A percentile compares a stretch with the other conserved stretches of the same genome.
Conservation (phyloP, 306 rosid species). For the Glycine soja region DNA sequence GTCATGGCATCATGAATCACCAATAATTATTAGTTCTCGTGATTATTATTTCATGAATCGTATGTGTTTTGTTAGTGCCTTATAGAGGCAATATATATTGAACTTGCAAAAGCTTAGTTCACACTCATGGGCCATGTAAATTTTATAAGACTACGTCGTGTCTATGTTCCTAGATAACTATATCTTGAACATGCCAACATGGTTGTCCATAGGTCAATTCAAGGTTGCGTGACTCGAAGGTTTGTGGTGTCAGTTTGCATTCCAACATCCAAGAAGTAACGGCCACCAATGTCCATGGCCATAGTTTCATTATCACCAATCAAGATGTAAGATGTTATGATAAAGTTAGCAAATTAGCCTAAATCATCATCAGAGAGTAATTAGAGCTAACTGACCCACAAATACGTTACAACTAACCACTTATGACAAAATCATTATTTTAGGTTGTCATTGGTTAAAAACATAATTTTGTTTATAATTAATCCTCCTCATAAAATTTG, state of each 20-base stretch:
- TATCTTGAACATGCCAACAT: neutral
- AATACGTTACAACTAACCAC: neutral
- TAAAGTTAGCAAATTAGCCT: neutral
- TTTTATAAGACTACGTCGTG: neutral
- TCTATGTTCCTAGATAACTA: neutral
- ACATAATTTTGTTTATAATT: no score
- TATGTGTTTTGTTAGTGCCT: neutral
- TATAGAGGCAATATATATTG: neutral
- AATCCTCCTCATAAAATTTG: no score
- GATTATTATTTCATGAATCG: constrained; percentile 5
- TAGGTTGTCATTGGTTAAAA: no score
- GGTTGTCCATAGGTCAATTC: constrained; percentile 43
- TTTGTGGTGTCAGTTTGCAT: constrained; percentile 9
- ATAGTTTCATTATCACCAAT: constrained; percentile 33
- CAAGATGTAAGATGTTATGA: neutral
- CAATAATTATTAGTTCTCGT: constrained; percentile 38
- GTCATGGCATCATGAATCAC: constrained; percentile 36
- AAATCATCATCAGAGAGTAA: constrained; percentile 5
- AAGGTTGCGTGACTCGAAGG: constrained; percentile 37
- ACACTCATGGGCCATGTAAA: neutral
- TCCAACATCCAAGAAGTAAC: neutral
- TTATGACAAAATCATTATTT: no score
- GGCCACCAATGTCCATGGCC: neutral
- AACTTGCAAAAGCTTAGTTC: constrained; percentile 5
- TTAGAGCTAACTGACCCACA: neutral